Percentiles rank a stretch among this genome's conserved stretches.
phyloP scores from a whole-genome alignment of 495 filamentous ascomycete species.

The Hypoxylon fragiforme region DNA sequence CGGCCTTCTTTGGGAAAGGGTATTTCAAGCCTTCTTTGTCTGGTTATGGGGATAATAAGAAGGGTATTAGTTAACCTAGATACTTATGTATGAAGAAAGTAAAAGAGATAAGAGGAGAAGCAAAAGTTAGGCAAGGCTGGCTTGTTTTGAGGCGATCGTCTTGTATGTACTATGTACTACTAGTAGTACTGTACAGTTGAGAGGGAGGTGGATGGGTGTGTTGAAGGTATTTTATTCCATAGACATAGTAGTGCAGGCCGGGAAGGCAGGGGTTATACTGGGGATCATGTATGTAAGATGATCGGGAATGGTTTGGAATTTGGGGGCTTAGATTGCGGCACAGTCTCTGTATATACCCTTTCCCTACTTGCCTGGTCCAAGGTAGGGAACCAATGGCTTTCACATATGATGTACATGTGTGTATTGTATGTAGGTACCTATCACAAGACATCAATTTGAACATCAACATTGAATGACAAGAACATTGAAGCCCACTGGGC shows the following conservation, averaged over 20 bases:
- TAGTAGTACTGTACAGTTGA: background rate
- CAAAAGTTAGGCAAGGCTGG: background rate
- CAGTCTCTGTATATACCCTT: conserved; percentile 30
- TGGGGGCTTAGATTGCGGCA: conserved; percentile 36
- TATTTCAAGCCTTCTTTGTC: too few species aligned
- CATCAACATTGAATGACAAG: too few species aligned
- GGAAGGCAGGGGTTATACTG: conserved; percentile 15
- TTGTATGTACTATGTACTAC: background rate
- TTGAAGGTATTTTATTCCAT: conserved; percentile 19
- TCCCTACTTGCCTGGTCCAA: conserved; percentile 9
- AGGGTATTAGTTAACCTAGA: too few species aligned
- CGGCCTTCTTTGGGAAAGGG: too few species aligned
- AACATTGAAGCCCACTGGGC: too few species aligned
- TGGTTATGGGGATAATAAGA: too few species aligned
- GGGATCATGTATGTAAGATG: conserved; percentile 5
- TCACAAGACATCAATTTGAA: too few species aligned
- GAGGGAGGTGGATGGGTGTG: background rate
- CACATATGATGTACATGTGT: conserved; percentile 1
- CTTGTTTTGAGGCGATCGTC: conserved; percentile 3
- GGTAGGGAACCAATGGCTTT: conserved; percentile 10
- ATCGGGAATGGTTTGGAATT: conserved; percentile 25
- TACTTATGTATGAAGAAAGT: too few species aligned
- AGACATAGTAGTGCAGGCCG: conserved; percentile 9
- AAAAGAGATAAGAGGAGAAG: too few species aligned
- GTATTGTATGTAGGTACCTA: background rate